Conservation (phyloP, 441 rosid species). For the Adansonia grandidieri region DNA sequence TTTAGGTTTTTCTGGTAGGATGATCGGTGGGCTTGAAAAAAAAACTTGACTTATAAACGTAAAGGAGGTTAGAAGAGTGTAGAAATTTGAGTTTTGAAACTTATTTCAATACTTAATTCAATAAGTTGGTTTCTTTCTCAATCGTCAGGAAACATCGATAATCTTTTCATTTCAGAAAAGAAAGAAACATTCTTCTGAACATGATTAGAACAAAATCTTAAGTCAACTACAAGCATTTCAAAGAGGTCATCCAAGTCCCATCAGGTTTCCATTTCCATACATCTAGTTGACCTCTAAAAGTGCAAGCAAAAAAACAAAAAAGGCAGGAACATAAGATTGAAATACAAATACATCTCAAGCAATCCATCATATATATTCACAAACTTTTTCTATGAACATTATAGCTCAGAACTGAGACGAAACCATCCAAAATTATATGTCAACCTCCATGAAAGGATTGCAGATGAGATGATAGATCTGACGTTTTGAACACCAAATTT, state of each 20-base stretch:
- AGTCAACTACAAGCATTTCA: slow-evolving; percentile 10
- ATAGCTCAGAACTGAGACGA: slow-evolving; percentile 1
- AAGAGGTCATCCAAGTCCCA: neutral
- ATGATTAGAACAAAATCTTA: neutral
- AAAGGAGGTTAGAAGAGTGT: neutral
- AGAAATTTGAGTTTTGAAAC: neutral
- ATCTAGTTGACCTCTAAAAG: slow-evolving; percentile 17
- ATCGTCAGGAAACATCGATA: neutral
- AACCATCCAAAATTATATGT: neutral
- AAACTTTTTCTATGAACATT: slow-evolving; percentile 3
- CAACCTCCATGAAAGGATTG: neutral
- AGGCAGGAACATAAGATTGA: neutral
- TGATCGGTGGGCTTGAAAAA: neutral
- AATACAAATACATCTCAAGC: slow-evolving; percentile 6
- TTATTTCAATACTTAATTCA: neutral
- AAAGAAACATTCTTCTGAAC: neutral
- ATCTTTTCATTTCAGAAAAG: neutral
- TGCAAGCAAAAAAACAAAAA: neutral
- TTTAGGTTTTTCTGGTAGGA: neutral
- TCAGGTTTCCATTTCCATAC: neutral
- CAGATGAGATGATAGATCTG: slow-evolving; percentile 13
- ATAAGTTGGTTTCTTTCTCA: neutral
- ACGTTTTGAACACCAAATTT: neutral
- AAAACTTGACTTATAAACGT: neutral
- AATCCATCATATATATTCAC: neutral